Evolutionary conservation across 2,329 filamentous ascomycete genomes (phyloP).

Genomic region (Alternaria sp.): DNA sequence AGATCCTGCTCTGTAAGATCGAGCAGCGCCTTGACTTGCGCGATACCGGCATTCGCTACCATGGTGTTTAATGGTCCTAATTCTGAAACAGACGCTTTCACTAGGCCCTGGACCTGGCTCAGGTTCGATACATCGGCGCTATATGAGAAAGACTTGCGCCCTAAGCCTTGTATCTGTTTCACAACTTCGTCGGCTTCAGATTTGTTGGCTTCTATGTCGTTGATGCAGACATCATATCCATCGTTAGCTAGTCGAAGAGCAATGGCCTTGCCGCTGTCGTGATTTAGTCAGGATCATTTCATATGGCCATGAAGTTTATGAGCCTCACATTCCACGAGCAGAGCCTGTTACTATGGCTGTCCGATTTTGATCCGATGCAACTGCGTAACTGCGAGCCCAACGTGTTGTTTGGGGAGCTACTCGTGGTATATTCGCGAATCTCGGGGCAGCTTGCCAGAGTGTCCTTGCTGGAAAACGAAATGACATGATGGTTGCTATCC

Average conservation of each 20-base stretch:
- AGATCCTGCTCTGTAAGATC: slow-evolving; percentile 67
- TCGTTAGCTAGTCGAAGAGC: slow-evolving; percentile 70
- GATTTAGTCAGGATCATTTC: slow-evolving; percentile 9
- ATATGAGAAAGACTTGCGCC: slow-evolving; percentile 63
- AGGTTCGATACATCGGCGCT: slow-evolving; percentile 69
- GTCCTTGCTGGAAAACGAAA: slow-evolving; percentile 31
- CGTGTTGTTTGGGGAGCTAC: slow-evolving; percentile 23
- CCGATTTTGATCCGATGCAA: slow-evolving; percentile 30
- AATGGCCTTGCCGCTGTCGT: slow-evolving; percentile 66
- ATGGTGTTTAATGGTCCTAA: slow-evolving; percentile 63
- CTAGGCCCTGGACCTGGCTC: slow-evolving; percentile 62
- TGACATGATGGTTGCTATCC: slow-evolving; percentile 27
- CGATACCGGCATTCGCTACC: slow-evolving; percentile 71
- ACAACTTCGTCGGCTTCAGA: slow-evolving; percentile 62
- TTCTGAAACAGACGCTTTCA: slow-evolving; percentile 61
- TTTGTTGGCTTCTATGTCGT: slow-evolving; percentile 66
- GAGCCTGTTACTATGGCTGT: slow-evolving; percentile 53
- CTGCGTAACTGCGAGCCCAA: slow-evolving; percentile 39
- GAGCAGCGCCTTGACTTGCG: slow-evolving; percentile 65
- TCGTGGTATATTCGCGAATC: slow-evolving; percentile 20
- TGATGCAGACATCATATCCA: slow-evolving; percentile 72
- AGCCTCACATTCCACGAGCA: slow-evolving; percentile 49
- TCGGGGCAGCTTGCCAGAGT: slow-evolving; percentile 32
- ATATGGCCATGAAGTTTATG: background rate
- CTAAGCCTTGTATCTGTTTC: slow-evolving; percentile 62